Evolutionary conservation across 306 rosid genomes (phyloP), one percentile per base, ranked within the genome.

Genomic region (Dalbergia cochinchinensis): DNA sequence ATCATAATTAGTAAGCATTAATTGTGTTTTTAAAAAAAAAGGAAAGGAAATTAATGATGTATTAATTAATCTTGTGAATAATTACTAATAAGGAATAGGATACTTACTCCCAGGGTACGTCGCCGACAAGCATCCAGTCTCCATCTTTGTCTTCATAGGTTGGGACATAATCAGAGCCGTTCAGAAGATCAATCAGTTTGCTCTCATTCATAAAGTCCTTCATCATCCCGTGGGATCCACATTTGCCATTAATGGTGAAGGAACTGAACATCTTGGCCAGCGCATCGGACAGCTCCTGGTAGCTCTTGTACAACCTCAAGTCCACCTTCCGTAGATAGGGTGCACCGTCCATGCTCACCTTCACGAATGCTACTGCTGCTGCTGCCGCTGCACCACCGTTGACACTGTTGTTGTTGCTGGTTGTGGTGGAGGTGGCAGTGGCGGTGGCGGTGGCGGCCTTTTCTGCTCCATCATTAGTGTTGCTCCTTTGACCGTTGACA

Each of bases 51-150:
- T 26, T 26, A 26, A 26, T 26, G 31, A 26, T 26, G 2, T 2
- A 1, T 26, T 26, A 26, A 26, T 26, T 26, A 26, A 26, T 26
- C 31, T 26, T 26, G 31, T 26, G 31, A 26, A 26, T 26, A 42
- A 7, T 7, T 42, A 8, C 2, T 7, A 8, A 6, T 42, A 8
- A 12, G 4, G 10, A 12, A 47, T 53, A 19, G 0, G 5, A 39
- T 53, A 90, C 98, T 84, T 39, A 94, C 97, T 89, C 89, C 98
- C 98, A 94, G 20, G 98, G 98, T 4, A 94, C 98, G 66, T 94
- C 98, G 4, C 98, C 98, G 0, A 94, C 96, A 35, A 94, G 97
- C 98, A 94, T 92, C 98, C 98, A 94, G 53, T 94, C 98, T 4
- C 94, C 96, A 65, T 94, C 98, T 50, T 88, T 94, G 87, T 94